Percentiles rank a stretch among this genome's conserved stretches.
These are phyloP conservation scores for Jacaranda copaia DNA, from an alignment of 257 asterid genomes.

Conservation along the genomic window DNA sequence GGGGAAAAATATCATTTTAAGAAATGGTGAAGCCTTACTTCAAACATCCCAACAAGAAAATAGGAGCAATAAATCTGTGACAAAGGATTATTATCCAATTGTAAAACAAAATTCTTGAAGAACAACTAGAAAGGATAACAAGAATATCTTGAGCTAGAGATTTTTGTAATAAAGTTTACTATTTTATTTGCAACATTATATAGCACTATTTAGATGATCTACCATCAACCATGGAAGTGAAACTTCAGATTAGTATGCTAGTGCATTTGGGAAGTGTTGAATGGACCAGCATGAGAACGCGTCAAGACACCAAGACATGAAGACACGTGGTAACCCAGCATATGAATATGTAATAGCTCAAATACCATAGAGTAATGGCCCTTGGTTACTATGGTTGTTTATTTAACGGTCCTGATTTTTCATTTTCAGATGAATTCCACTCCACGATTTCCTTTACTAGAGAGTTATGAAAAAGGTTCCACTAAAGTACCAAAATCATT, in stretches of 20 bases:
- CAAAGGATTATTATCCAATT: not conserved
- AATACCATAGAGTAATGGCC: not conserved
- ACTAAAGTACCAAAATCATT: not conserved
- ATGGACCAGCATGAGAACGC: not conserved
- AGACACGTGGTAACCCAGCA: not conserved
- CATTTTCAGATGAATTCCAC: not conserved
- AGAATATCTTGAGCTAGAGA: not conserved
- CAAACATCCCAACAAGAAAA: not conserved
- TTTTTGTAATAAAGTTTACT: not conserved
- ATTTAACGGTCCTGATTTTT: not conserved
- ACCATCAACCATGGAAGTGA: not conserved
- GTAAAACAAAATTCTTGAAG: slow-evolving; percentile 6
- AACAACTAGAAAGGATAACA: not conserved
- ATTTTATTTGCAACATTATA: not conserved
- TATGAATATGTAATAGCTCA: not conserved
- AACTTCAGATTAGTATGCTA: not conserved
- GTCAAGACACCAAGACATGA: not conserved
- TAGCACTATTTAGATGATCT: not conserved
- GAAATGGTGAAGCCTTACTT: not conserved
- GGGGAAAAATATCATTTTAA: too few relatives aligned
- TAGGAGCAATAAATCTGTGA: not conserved
- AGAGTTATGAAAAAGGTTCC: not conserved
- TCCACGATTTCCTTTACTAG: not conserved
- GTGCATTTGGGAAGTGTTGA: not conserved
- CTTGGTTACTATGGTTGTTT: not conserved